These are phyloP conservation scores for Phytophthora crassamura DNA, from an alignment of 352 stramenopile genomes.

Conservation along the genomic window DNA sequence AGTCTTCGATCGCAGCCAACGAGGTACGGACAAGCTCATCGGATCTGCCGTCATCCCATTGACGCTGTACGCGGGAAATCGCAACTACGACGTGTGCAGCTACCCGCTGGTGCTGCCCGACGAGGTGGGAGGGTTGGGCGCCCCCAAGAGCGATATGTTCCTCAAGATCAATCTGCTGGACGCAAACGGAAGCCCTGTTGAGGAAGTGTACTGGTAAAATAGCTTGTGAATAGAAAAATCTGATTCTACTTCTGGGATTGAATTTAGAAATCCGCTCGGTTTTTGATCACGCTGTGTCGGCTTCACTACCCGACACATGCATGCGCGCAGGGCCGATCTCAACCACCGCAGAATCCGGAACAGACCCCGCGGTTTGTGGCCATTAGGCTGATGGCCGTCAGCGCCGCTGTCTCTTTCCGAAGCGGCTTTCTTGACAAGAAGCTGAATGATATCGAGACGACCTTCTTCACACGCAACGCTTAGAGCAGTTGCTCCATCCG, in stretches of 20 bases:
- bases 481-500: background rate
- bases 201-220: conserved; percentile 49
- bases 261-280: background rate
- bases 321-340: background rate
- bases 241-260: background rate
- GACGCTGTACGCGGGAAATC: conserved; percentile 63
- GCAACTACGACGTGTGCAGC: conserved; percentile 71
- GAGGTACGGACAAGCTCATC: conserved; percentile 66
- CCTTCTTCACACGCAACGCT: background rate
- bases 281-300: too few relatives aligned
- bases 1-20: conserved; percentile 70
- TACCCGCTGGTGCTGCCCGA: conserved; percentile 78
- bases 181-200: conserved; percentile 56
- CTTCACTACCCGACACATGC: too few relatives aligned
- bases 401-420: background rate
- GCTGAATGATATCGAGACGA: background rate
- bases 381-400: background rate
- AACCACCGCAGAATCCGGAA: background rate
- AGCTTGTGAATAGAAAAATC: background rate
- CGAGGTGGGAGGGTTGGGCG: conserved; percentile 56
- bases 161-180: conserved; percentile 68
- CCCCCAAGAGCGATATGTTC: conserved; percentile 69
- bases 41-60: conserved; percentile 75
- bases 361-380: background rate
- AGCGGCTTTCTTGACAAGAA: background rate